Evolutionary conservation across 768 basidiomycete species (phyloP).

Genomic region (Lentinula raphanica): DNA sequence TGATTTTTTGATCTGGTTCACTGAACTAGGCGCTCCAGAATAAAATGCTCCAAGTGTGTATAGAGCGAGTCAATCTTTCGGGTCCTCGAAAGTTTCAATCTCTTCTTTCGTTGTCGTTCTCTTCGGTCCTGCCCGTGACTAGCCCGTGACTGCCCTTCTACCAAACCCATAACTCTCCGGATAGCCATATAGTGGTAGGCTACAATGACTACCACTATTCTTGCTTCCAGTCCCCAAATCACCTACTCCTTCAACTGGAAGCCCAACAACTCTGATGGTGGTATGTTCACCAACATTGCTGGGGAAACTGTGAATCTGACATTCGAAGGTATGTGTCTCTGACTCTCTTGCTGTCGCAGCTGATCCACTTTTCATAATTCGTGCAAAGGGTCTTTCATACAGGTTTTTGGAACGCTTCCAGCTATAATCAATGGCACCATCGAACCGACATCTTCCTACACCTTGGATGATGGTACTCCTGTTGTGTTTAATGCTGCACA

Average conservation of each 20-base stretch:
- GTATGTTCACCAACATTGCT: neutral
- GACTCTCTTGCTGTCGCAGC: neutral
- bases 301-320: neutral
- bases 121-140: conserved; percentile 1
- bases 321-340: neutral
- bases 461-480: neutral
- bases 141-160: neutral
- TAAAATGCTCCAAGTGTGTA: no score
- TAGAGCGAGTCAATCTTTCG: no score
- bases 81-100: neutral
- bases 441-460: neutral
- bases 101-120: neutral
- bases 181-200: no score
- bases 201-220: neutral
- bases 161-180: neutral
- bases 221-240: neutral
- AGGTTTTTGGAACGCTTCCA: conserved; percentile 1
- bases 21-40: no score
- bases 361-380: neutral
- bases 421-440: neutral
- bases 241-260: neutral
- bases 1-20: no score
- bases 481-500: neutral
- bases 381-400: neutral
- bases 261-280: neutral